Conservation (phyloP, 2,329 filamentous ascomycete genomes). For the Lachnellula willkommii region DNA sequence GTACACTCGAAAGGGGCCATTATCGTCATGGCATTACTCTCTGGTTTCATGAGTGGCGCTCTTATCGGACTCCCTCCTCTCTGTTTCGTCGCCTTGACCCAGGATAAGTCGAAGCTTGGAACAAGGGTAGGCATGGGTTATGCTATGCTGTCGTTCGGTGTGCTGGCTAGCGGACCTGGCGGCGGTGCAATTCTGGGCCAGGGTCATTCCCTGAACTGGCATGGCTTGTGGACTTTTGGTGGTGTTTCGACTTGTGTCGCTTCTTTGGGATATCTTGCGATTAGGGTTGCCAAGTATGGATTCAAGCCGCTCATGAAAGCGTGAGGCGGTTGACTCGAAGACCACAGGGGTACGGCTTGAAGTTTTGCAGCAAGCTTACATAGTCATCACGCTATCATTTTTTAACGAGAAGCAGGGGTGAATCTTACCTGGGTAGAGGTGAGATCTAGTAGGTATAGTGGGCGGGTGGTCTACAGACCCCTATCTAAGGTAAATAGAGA, state of each 20-base stretch:
- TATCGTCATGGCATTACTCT: constrained; percentile 58
- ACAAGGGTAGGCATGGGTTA: constrained; percentile 36
- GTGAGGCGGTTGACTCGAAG: not conserved
- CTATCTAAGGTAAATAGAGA: no score
- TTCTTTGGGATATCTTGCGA: not conserved
- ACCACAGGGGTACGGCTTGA: no score
- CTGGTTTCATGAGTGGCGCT: constrained; percentile 52
- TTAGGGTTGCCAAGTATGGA: constrained; percentile 6
- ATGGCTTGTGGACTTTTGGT: constrained; percentile 8
- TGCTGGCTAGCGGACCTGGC: constrained; percentile 8
- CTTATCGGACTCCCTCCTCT: constrained; percentile 39
- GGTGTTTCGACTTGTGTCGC: constrained; percentile 4
- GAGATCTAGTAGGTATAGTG: no score
- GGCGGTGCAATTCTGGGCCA: constrained; percentile 8
- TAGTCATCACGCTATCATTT: no score
- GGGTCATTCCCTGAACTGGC: constrained; percentile 4
- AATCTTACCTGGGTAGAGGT: no score
- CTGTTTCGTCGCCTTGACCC: constrained; percentile 36
- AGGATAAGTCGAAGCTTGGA: constrained; percentile 38
- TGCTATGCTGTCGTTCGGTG: constrained; percentile 7
- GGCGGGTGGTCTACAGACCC: no score
- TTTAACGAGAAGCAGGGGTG: no score
- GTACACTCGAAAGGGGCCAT: constrained; percentile 39
- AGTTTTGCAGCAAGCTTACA: no score
- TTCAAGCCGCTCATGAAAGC: constrained; percentile 7